Percentiles rank a stretch among this genome's conserved stretches.
Conservation (phyloP, 768 basidiomycete species). For the Auricularia auricula-judae region DNA sequence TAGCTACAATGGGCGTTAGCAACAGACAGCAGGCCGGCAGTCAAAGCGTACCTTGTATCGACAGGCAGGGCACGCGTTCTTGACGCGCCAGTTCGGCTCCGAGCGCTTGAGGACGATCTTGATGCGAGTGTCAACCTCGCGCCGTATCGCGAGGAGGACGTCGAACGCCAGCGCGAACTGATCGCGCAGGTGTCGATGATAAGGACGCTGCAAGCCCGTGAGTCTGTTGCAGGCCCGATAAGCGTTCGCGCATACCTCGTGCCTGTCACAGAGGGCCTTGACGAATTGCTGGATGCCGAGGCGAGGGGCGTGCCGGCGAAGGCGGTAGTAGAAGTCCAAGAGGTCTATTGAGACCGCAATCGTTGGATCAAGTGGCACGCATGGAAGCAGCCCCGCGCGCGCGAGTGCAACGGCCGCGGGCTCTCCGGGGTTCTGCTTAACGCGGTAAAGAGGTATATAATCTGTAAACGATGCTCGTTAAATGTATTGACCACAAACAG, state of each 20-base stretch:
- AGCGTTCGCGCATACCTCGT: constrained; percentile 3
- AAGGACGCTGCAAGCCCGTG: constrained; percentile 6
- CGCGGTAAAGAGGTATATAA: too few species aligned
- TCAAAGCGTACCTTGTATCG: constrained; percentile 9
- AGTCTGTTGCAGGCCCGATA: constrained; percentile 4
- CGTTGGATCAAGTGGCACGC: neutral
- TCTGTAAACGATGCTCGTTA: too few species aligned
- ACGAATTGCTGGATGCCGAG: constrained; percentile 14
- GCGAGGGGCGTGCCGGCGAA: constrained; percentile 6
- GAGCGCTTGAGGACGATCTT: constrained; percentile 9
- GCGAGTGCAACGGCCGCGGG: too few species aligned
- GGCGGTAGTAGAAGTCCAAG: constrained; percentile 9
- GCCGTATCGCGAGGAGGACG: constrained; percentile 16
- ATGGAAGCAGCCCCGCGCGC: too few species aligned
- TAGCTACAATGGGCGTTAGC: constrained; percentile 2
- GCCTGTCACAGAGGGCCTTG: constrained; percentile 12
- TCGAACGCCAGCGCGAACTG: constrained; percentile 19
- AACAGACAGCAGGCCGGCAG: neutral
- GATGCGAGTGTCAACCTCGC: constrained; percentile 8
- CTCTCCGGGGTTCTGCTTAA: too few species aligned
- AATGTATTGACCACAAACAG: too few species aligned
- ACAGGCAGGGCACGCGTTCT: constrained; percentile 18
- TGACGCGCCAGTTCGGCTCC: constrained; percentile 14
- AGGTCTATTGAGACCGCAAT: constrained; percentile 13
- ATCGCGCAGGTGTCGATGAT: constrained; percentile 5